Percentiles rank a stretch among this genome's conserved stretches.
Evolutionary conservation across 805 yeast species (phyloP).

Genomic region (Priceomyces medius): DNA sequence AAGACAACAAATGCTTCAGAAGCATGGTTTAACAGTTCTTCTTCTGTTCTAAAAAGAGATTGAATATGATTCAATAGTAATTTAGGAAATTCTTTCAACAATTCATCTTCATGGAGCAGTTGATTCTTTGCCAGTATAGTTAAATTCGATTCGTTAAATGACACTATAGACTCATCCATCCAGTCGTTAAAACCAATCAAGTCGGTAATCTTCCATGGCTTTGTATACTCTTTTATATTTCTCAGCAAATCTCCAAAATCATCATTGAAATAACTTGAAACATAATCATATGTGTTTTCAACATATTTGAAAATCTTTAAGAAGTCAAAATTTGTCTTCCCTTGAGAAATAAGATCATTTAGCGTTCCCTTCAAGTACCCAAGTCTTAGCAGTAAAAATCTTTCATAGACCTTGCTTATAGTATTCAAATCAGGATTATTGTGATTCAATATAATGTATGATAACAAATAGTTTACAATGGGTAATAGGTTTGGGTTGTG

Average conservation of each 20-base stretch:
- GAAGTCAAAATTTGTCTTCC: constrained; percentile 14
- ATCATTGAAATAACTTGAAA: constrained; percentile 21
- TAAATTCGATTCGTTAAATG: neutral
- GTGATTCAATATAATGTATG: constrained; percentile 29
- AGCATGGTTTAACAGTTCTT: neutral
- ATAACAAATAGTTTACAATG: constrained; percentile 29
- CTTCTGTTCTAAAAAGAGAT: constrained; percentile 3
- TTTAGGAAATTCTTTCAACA: constrained; percentile 5
- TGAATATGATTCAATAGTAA: constrained; percentile 7
- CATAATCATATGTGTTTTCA: constrained; percentile 33
- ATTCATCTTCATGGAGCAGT: neutral
- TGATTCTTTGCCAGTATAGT: neutral
- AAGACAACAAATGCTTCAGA: constrained; percentile 14
- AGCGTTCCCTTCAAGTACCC: constrained; percentile 16
- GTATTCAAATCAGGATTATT: constrained; percentile 15
- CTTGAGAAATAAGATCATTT: constrained; percentile 4
- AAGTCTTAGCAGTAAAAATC: constrained; percentile 24
- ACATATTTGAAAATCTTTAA: constrained; percentile 28
- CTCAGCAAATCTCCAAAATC: constrained; percentile 13
- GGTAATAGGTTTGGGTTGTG: constrained; percentile 18
- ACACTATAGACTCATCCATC: constrained; percentile 16
- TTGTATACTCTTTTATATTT: constrained; percentile 13
- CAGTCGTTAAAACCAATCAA: constrained; percentile 34
- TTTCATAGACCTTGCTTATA: constrained; percentile 19
- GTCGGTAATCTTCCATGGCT: constrained; percentile 26